phyloP scores from a whole-genome alignment of 352 stramenopile species.

The Globisporangium barbulae region DNA sequence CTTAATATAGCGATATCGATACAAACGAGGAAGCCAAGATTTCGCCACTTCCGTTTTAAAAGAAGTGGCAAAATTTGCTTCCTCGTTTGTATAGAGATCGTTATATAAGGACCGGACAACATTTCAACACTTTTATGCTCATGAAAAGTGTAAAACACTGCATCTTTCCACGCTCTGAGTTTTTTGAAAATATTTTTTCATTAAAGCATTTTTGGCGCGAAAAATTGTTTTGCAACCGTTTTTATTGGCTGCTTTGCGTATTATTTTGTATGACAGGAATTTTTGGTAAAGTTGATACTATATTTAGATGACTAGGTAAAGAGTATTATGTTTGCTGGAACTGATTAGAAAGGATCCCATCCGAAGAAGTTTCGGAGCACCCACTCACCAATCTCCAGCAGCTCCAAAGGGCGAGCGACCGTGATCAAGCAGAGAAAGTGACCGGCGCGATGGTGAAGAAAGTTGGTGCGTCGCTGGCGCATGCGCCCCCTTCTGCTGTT shows the following conservation, averaged over 20 bases:
- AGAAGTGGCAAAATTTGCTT: too few species aligned
- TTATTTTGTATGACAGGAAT: neutral
- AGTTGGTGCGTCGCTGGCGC: slow-evolving; percentile 32
- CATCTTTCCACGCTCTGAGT: too few species aligned
- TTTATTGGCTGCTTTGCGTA: neutral
- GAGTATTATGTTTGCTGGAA: neutral
- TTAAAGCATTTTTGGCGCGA: too few species aligned
- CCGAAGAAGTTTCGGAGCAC: neutral
- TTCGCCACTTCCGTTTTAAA: too few species aligned
- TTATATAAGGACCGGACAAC: too few species aligned
- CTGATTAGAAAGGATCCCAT: neutral
- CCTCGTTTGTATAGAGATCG: too few species aligned
- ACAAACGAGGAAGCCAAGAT: too few species aligned
- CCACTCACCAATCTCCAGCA: slow-evolving; percentile 4
- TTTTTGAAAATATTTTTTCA: too few species aligned
- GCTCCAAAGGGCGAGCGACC: neutral
- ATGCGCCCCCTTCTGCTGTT: neutral
- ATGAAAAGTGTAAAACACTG: too few species aligned
- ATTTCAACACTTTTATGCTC: too few species aligned
- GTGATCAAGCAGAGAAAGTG: neutral
- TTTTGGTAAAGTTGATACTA: neutral
- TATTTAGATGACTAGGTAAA: neutral
- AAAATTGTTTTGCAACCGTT: too few species aligned
- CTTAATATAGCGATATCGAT: too few species aligned
- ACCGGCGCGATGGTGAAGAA: slow-evolving; percentile 46